phyloP scores from a whole-genome alignment of 768 basidiomycete species.

The Tylopilus vinaceipallidus region DNA sequence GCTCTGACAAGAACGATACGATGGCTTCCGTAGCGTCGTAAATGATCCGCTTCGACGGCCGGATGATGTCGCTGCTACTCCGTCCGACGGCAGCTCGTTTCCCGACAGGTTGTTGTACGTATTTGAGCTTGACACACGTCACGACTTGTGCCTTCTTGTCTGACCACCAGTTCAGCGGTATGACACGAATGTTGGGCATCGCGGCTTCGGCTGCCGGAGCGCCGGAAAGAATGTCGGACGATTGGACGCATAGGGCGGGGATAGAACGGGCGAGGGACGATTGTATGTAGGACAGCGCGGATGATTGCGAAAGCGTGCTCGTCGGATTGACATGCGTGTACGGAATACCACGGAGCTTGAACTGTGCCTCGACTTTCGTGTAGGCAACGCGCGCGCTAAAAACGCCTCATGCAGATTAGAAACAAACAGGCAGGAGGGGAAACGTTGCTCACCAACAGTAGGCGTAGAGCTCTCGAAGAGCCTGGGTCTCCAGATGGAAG shows the following conservation, averaged over 20 bases:
- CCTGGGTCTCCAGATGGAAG: constrained; percentile 71
- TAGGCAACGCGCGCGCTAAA: constrained; percentile 86
- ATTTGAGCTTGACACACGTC: constrained; percentile 87
- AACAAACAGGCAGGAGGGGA: background rate
- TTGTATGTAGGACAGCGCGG: constrained; percentile 56
- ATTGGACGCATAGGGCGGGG: constrained; percentile 81
- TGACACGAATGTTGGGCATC: constrained; percentile 88
- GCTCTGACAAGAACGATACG: constrained; percentile 83
- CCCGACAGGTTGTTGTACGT: constrained; percentile 83
- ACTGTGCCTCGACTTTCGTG: constrained; percentile 82
- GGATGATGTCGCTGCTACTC: constrained; percentile 53
- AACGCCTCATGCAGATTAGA: background rate
- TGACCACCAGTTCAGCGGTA: constrained; percentile 91
- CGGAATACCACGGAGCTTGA: constrained; percentile 78
- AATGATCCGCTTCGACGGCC: constrained; percentile 85
- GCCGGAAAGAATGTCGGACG: constrained; percentile 75
- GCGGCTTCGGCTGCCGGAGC: constrained; percentile 88
- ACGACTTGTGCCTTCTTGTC: constrained; percentile 77
- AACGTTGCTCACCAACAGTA: constrained; percentile 76
- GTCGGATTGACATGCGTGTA: constrained; percentile 72
- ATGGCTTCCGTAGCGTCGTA: constrained; percentile 88
- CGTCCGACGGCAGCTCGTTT: constrained; percentile 58
- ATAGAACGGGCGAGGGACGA: constrained; percentile 76
- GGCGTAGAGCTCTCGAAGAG: constrained; percentile 75
- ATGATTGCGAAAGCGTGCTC: constrained; percentile 36